Evolutionary conservation across 441 rosid genomes (phyloP).

Genomic region (Breynia disticha): DNA sequence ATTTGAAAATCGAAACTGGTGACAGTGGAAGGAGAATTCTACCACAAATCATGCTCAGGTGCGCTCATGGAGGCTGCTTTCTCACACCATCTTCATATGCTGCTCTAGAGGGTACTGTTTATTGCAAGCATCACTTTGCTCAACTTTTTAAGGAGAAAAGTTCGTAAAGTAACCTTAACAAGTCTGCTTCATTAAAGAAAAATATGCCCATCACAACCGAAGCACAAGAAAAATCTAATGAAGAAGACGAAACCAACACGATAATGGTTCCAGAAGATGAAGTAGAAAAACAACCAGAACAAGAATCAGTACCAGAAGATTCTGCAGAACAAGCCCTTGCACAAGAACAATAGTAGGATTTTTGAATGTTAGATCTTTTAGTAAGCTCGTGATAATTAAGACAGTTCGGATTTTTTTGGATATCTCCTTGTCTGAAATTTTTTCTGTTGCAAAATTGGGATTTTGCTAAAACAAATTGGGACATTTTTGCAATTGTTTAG

Average conservation of each 20-base stretch:
- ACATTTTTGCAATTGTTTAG: no score
- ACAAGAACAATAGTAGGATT: not conserved
- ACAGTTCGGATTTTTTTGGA: no score
- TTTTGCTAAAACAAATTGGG: no score
- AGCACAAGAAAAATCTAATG: not conserved
- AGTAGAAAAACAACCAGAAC: not conserved
- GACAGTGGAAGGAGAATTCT: slow-evolving; percentile 66
- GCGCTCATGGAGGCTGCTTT: slow-evolving; percentile 69
- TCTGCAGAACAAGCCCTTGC: not conserved
- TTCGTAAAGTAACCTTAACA: slow-evolving; percentile 51
- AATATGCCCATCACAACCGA: slow-evolving; percentile 25
- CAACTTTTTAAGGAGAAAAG: slow-evolving; percentile 78
- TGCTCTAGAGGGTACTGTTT: slow-evolving; percentile 54
- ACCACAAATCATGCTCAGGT: slow-evolving; percentile 18
- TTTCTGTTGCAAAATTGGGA: no score
- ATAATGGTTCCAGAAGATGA: no score
- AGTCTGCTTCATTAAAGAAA: slow-evolving; percentile 43
- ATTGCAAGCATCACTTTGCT: slow-evolving; percentile 75
- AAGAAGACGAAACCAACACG: not conserved
- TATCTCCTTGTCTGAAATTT: no score
- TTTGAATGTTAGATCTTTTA: no score
- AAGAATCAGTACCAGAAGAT: not conserved
- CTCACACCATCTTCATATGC: slow-evolving; percentile 78
- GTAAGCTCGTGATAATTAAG: no score
- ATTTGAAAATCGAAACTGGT: slow-evolving; percentile 23